Base-by-base conservation (phyloP, 2,329 filamentous ascomycete genomes). In the Pezicula neosporulosa region DNA sequence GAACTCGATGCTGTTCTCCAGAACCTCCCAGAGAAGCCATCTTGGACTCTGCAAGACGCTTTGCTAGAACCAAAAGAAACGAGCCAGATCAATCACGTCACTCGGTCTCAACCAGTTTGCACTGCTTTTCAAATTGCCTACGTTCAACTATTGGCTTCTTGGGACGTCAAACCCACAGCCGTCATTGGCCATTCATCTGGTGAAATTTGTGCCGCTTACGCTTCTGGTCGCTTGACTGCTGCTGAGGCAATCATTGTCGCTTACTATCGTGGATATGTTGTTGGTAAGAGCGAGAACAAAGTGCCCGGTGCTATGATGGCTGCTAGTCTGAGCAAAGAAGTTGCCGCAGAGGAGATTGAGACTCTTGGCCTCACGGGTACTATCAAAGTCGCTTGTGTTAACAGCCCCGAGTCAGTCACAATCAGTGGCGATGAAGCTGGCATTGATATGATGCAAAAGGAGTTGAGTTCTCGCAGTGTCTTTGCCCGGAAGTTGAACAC, bases 231-330 rank as follows among this genome's bases (percentile, higher is more conserved):
- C 1, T 36, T 72, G 1, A 62, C 58, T 7, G 54, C 56, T 8
- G 52, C 59, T 6, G 60, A 66, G 24, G 68, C 69, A 18, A 59
- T 66, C 9, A 16, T 27, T 9, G 42, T 51, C 18, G 49, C 49
- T 6, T 51, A 51, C 33, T 51, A 48, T 27, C 30, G 49, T 15
- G 49, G 49, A 53, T 16, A 56, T 0, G 44, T 36, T 15, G 30
- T 47, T 33, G 38, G 38, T n/a, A 42, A 42, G 38, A 42, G 38
- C 18, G 18, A 15, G 3, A 10, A n/a, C 0, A 63, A 63, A 4
- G n/a, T n/a, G n/a, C n/a, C n/a, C n/a, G 78, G 78, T 0, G 64
- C 71, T 12, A 82, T 82, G 80, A 70, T 80, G 59, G 78, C 79
- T 1, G 75, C 80, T 2, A 78, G 56, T 47, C 38, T 19, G 27